Conservation (phyloP, 2,329 filamentous ascomycete genomes). For the Colletotrichum tofieldiae region DNA sequence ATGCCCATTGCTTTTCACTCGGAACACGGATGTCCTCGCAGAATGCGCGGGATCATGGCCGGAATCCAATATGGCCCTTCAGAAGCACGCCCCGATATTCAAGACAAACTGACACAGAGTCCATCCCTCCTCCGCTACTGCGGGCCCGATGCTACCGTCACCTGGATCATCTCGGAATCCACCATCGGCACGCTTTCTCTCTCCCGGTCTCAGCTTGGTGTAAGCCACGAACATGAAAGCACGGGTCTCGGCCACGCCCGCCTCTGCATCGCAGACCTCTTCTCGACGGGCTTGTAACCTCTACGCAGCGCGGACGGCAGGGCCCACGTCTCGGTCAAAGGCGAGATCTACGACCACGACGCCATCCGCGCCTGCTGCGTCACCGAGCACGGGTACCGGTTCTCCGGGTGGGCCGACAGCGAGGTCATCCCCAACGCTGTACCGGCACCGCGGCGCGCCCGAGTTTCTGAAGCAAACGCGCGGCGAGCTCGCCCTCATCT, state of each 20-base stretch:
- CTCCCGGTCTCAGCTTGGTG: not conserved
- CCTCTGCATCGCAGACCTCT: constrained; percentile 67
- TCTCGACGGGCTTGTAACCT: constrained; percentile 61
- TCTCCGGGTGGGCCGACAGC: constrained; percentile 62
- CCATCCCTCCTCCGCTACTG: constrained; percentile 46
- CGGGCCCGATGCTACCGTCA: constrained; percentile 48
- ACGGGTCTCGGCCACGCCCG: constrained; percentile 61
- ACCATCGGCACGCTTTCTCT: constrained; percentile 13
- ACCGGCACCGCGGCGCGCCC: constrained; percentile 61
- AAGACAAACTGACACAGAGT: not conserved
- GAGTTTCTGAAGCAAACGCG: constrained; percentile 58
- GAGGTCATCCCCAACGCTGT: constrained; percentile 68
- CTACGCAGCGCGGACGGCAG: constrained; percentile 52
- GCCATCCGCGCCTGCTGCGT: constrained; percentile 59
- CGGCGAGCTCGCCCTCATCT: constrained; percentile 69
- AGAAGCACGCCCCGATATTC: not conserved
- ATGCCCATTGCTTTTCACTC: not conserved
- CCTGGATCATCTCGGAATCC: constrained; percentile 44
- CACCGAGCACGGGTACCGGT: constrained; percentile 53
- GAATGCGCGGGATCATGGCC: not conserved
- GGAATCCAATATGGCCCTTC: not conserved
- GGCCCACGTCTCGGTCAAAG: constrained; percentile 71
- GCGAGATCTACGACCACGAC: constrained; percentile 54
- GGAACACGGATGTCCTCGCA: not conserved
- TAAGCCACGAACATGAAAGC: not conserved